Evolutionary conservation across 2,329 filamentous ascomycete species (phyloP).

Genomic region (Gliomastix tumulicola): DNA sequence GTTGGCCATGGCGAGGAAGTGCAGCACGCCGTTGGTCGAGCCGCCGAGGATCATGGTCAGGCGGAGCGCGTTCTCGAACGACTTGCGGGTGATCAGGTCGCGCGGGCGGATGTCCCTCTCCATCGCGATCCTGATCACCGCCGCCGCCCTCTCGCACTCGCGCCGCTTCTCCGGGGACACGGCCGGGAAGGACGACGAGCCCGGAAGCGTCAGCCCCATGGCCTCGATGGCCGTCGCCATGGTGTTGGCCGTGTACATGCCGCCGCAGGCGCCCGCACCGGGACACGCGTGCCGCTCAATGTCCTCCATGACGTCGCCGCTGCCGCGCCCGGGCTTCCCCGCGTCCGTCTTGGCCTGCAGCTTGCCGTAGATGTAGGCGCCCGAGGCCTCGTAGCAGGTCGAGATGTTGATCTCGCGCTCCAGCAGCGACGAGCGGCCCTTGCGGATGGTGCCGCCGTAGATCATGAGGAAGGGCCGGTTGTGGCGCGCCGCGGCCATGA

Average conservation of each 20-base stretch:
- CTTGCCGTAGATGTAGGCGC: constrained; percentile 72
- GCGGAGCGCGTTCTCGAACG: constrained; percentile 84
- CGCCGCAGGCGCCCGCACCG: constrained; percentile 62
- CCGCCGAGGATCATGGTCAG: constrained; percentile 91
- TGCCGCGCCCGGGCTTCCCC: constrained; percentile 56
- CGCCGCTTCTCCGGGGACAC: constrained; percentile 76
- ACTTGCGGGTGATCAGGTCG: constrained; percentile 70
- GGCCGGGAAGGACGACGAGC: constrained; percentile 78
- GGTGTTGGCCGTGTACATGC: constrained; percentile 92
- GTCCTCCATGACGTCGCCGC: constrained; percentile 77
- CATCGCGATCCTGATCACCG: constrained; percentile 73
- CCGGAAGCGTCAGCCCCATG: constrained; percentile 80
- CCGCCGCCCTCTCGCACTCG: constrained; percentile 76
- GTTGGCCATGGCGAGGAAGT: constrained; percentile 85
- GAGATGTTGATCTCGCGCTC: constrained; percentile 79
- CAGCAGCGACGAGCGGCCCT: constrained; percentile 73
- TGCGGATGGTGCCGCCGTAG: constrained; percentile 85
- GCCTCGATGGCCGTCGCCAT: constrained; percentile 89
- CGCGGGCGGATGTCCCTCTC: constrained; percentile 74
- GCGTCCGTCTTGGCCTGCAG: constrained; percentile 62
- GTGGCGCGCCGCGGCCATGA: constrained; percentile 86
- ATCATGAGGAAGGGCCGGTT: constrained; percentile 94
- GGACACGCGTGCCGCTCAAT: constrained; percentile 70
- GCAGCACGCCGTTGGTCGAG: constrained; percentile 81
- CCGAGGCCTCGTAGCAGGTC: constrained; percentile 81